phyloP scores from a whole-genome alignment of 768 basidiomycete genomes.

The Russula compacta region DNA sequence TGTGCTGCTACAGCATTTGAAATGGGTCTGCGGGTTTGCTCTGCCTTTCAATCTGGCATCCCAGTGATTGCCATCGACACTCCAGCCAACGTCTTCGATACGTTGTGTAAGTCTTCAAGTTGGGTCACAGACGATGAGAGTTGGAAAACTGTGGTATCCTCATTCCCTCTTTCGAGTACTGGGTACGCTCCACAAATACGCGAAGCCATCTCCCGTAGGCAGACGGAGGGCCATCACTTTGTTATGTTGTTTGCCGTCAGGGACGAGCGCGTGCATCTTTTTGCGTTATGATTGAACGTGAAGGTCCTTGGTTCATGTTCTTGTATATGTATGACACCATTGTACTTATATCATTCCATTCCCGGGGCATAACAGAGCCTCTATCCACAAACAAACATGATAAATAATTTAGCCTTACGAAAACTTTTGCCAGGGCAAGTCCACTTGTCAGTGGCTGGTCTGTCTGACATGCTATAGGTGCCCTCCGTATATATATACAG shows the following conservation, averaged over 20 bases:
- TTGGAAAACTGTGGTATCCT: slow-evolving; percentile 51
- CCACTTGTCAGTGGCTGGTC: not conserved
- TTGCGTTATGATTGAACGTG: slow-evolving; percentile 26
- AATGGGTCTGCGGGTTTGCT: slow-evolving; percentile 46
- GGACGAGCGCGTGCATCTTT: slow-evolving; percentile 60
- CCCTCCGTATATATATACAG: not conserved
- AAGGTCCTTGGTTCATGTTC: not conserved
- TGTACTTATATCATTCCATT: not conserved
- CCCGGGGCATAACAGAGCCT: not conserved
- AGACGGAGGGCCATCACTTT: slow-evolving; percentile 53
- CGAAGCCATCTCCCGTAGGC: slow-evolving; percentile 54
- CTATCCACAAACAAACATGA: not conserved
- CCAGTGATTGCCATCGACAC: slow-evolving; percentile 72
- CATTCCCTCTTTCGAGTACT: slow-evolving; percentile 48
- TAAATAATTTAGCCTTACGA: not conserved
- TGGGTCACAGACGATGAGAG: slow-evolving; percentile 74
- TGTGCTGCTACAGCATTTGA: slow-evolving; percentile 47
- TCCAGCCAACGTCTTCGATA: slow-evolving; percentile 47
- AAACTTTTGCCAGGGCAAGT: not conserved
- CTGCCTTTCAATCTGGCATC: slow-evolving; percentile 48
- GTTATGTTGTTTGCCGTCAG: slow-evolving; percentile 56
- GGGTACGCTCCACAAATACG: slow-evolving; percentile 61
- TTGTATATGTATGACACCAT: not conserved
- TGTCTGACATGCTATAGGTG: not conserved
- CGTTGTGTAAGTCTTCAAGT: slow-evolving; percentile 42